Base-by-base conservation (phyloP, 139 green algal species). In the Chlorella sp. region DNA sequence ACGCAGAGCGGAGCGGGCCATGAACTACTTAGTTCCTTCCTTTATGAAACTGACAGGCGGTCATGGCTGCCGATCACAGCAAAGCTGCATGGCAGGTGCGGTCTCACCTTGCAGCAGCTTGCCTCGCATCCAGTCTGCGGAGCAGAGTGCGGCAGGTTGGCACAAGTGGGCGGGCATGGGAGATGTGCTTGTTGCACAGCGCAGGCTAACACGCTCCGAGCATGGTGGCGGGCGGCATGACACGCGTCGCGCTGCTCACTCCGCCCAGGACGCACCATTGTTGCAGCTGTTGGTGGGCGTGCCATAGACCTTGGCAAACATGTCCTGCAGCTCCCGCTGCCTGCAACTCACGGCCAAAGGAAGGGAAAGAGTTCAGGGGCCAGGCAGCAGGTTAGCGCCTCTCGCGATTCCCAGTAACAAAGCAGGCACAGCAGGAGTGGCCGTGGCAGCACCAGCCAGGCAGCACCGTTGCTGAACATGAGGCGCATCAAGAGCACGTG, bases 31-130 rank as follows among this genome's bases (percentile, higher is more conserved):
- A 7, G 7, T 54, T 7, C 8, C 46, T 54, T 54, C 7, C 46
- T 7, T 11, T 54, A 11, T 54, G 7, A 17, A 54, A 11, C 46
- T 54, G 46, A 7, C 46, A 54, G 46, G 46, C 46, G 11, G 46
- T 17, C 11, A 11, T 7, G 8, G 46, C 46, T 11, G 7, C 11
- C 8, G 11, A 54, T 54, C 11, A 38, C n/a, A 75, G 20, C 1
- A 4, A 20, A 26, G 62, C 22, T 14, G 4, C 32, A 4, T 14
- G 11, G 22, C 38, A 36, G n/a, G 36, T 17, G 20, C 2, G 28
- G n/a, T 2, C 76, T 20, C 41, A 83, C 77, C 77, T 83, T 83
- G 77, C 41, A 83, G 60, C 77, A 83, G 77, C 77, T 83, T 83
- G 40, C 77, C 77, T 6, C 77, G 60, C 77, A 83, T 83, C 77